Evolutionary conservation across 176 grass and related monocot species (phyloP).

Genomic region (Triticum aestivum): DNA sequence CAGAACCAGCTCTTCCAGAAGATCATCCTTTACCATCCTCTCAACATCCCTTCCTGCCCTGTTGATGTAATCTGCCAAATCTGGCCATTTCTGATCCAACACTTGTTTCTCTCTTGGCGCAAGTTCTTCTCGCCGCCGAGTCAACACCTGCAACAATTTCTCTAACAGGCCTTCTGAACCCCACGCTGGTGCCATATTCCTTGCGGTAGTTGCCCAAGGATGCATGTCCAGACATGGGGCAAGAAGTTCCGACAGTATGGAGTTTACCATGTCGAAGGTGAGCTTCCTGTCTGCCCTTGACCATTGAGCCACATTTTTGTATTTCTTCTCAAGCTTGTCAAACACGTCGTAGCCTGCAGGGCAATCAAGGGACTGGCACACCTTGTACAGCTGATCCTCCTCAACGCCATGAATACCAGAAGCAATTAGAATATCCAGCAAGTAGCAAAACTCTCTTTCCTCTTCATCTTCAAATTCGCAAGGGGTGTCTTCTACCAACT

Average conservation of each 20-base stretch:
- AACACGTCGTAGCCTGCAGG: slow-evolving; percentile 58
- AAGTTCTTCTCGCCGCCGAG: slow-evolving; percentile 38
- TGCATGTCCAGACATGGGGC: slow-evolving; percentile 66
- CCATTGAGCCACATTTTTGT: slow-evolving; percentile 51
- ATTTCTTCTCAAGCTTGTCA: slow-evolving; percentile 85
- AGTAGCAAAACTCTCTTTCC: slow-evolving; percentile 85
- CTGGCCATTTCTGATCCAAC: slow-evolving; percentile 53
- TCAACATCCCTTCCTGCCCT: slow-evolving; percentile 70
- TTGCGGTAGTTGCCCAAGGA: slow-evolving; percentile 53
- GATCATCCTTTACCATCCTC: slow-evolving; percentile 63
- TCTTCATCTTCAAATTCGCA: slow-evolving; percentile 70
- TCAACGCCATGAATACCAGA: slow-evolving; percentile 66
- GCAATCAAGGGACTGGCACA: slow-evolving; percentile 51
- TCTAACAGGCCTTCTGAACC: slow-evolving; percentile 76
- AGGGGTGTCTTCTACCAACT: slow-evolving; percentile 49
- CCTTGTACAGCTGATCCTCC: slow-evolving; percentile 44
- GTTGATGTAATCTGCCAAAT: slow-evolving; percentile 51
- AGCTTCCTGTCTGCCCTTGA: slow-evolving; percentile 64
- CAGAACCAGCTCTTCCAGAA: slow-evolving; percentile 65
- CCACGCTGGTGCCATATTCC: slow-evolving; percentile 60
- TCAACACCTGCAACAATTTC: slow-evolving; percentile 53
- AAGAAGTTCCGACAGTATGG: slow-evolving; percentile 66
- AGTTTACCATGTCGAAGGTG: slow-evolving; percentile 76
- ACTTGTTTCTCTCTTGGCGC: slow-evolving; percentile 26
- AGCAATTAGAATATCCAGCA: slow-evolving; percentile 73